phyloP scores from a whole-genome alignment of 139 green algal species.

The Nannochloris sp. region DNA sequence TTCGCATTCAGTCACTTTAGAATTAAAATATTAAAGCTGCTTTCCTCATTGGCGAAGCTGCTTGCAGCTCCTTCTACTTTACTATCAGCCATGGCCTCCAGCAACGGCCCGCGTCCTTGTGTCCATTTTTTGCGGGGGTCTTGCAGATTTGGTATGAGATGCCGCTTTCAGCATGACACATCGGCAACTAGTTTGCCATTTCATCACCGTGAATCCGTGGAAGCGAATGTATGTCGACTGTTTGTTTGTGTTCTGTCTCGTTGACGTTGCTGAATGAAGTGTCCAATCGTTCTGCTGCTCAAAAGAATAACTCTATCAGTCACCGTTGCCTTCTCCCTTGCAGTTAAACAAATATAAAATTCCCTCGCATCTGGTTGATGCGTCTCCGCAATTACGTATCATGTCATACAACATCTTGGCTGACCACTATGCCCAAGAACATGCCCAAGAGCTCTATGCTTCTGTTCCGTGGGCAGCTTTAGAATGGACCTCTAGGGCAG shows the following conservation, averaged over 20 bases:
- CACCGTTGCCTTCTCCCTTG: no score
- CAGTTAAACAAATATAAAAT: no score
- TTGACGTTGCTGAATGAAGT: no score
- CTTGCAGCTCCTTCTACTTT: neutral
- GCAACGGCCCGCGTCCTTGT: neutral
- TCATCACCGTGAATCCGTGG: neutral
- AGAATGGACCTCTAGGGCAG: slow-evolving; percentile 37
- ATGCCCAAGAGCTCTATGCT: slow-evolving; percentile 53
- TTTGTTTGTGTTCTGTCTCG: no score
- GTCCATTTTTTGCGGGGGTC: neutral
- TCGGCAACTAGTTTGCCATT: neutral
- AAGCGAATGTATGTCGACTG: no score
- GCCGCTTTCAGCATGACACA: neutral
- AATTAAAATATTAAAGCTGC: neutral
- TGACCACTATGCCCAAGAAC: slow-evolving; percentile 49
- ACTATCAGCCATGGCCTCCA: neutral
- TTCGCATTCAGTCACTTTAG: neutral
- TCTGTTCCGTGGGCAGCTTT: slow-evolving; percentile 33
- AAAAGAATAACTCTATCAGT: no score
- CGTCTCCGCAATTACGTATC: no score
- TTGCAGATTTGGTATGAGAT: neutral
- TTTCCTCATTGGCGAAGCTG: neutral
- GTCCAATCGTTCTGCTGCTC: no score
- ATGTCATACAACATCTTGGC: slow-evolving; percentile 83
- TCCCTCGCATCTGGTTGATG: no score